Evolutionary conservation across 2,329 filamentous ascomycete species (phyloP), one percentile per base, ranked within the genome.

Genomic region (Claviceps digitariae): DNA sequence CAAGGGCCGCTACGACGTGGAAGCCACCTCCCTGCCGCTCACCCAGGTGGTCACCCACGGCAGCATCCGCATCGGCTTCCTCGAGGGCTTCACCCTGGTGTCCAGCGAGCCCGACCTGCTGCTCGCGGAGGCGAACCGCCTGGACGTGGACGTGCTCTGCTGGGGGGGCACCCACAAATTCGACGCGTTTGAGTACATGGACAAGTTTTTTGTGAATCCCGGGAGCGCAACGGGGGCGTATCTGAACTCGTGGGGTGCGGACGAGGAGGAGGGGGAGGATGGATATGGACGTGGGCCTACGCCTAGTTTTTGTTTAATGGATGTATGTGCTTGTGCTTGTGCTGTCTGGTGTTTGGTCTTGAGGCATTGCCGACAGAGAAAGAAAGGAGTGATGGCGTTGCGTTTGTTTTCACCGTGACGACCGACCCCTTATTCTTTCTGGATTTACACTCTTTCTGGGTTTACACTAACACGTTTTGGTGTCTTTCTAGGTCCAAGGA

Each of bases 291-390:
- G n/a, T 7, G 36, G 36, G 53, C 86, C 86, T 25, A 84, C 83
- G 54, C 91, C 91, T 27, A 95, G 90, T 67, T 96, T 97, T 70
- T 95, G 93, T 65, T 72, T 97, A 68, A 96, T 97, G 91, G 91
- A 97, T 78, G 90, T 96, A 69, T 74, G 89, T 84, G 47, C 52
- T n/a, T 20, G 7, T 29, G 17, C 9, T 20, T 31, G 29, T 12
- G 3, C 25, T 6, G 7, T 7, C 2, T 20, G 45, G 4, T 47
- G 13, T 50, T 45, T 50, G n/a, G n/a, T n/a, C n/a, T 9, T n/a
- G 21, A 5, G n/a, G 15, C 36, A 38, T 38, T 3, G 36, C 36
- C 17, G 9, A n/a, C 36, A 38, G 36, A 5, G 34, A 17, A n/a
- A 8, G 17, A n/a, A 17, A n/a, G 17, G 17, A n/a, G n/a, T 8